Evolutionary conservation across 176 grass and related monocot genomes (phyloP).

Genomic region (Oryza meridionalis): DNA sequence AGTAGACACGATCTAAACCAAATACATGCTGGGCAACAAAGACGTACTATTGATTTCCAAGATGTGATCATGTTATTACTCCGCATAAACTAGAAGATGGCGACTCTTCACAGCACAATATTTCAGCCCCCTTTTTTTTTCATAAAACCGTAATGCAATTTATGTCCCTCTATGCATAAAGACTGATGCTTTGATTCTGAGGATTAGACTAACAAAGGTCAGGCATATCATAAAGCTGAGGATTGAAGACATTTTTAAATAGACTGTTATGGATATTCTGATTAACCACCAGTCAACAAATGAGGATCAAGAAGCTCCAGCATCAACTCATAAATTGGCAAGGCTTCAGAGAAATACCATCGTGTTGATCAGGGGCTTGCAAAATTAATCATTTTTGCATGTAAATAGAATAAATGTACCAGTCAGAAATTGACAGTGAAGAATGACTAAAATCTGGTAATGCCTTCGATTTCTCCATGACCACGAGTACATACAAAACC

Average conservation of each 20-base stretch:
- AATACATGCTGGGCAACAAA: too few relatives aligned
- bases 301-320: background rate
- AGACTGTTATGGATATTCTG: background rate
- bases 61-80: too few relatives aligned
- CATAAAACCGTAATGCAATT: too few relatives aligned
- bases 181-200: too few relatives aligned
- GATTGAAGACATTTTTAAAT: background rate
- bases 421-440: background rate
- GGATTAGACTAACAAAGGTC: background rate
- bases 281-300: background rate
- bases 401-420: background rate
- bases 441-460: background rate
- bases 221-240: background rate
- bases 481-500: background rate
- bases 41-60: too few relatives aligned
- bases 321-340: background rate
- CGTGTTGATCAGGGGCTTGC: background rate
- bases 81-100: too few relatives aligned
- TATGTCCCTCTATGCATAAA: too few relatives aligned
- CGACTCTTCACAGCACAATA: too few relatives aligned
- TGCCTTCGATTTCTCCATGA: background rate
- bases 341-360: background rate
- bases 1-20: too few relatives aligned
- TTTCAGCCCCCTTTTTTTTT: too few relatives aligned
- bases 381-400: background rate